A percentile compares a stretch with the other conserved stretches of the same genome.
These are phyloP conservation scores for Tephrocybe sp. DNA, from an alignment of 768 basidiomycete genomes.

Conservation along the genomic window DNA sequence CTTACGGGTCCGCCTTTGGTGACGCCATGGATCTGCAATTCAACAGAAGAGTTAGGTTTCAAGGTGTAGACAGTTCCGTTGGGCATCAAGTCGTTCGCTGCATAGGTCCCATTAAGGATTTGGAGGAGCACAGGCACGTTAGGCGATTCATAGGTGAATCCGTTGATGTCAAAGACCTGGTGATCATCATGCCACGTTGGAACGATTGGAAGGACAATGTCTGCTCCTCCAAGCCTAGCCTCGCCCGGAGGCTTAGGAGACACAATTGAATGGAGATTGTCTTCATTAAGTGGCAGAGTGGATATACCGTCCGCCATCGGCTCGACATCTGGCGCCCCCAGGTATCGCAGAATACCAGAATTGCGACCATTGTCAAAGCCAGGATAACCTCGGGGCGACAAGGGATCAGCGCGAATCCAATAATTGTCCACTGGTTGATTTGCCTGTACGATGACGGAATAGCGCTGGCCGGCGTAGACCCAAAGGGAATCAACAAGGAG, in stretches of 20 bases:
- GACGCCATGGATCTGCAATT: slow-evolving; percentile 21
- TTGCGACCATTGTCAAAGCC: slow-evolving; percentile 36
- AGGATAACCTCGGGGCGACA: slow-evolving; percentile 7
- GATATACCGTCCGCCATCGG: slow-evolving; percentile 21
- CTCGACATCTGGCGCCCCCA: slow-evolving; percentile 37
- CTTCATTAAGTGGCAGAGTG: neutral
- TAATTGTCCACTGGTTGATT: slow-evolving; percentile 48
- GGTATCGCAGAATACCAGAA: slow-evolving; percentile 50
- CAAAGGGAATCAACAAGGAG: slow-evolving; percentile 35
- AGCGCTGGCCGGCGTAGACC: slow-evolving; percentile 18
- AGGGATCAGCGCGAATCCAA: slow-evolving; percentile 38
- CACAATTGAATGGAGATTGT: neutral
- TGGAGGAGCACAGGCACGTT: neutral
- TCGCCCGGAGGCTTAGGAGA: neutral
- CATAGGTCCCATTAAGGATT: neutral
- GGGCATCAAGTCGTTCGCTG: neutral
- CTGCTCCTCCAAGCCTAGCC: neutral
- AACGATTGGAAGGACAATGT: neutral
- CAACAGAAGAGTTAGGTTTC: neutral
- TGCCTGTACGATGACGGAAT: slow-evolving; percentile 38
- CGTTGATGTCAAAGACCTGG: neutral
- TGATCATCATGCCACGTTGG: neutral
- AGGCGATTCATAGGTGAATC: neutral
- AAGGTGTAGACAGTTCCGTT: neutral
- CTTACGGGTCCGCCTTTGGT: slow-evolving; percentile 1